Evolutionary conservation across 2,329 filamentous ascomycete genomes (phyloP), one percentile per base, ranked within the genome.

Genomic region (Exophiala dermatitidis): DNA sequence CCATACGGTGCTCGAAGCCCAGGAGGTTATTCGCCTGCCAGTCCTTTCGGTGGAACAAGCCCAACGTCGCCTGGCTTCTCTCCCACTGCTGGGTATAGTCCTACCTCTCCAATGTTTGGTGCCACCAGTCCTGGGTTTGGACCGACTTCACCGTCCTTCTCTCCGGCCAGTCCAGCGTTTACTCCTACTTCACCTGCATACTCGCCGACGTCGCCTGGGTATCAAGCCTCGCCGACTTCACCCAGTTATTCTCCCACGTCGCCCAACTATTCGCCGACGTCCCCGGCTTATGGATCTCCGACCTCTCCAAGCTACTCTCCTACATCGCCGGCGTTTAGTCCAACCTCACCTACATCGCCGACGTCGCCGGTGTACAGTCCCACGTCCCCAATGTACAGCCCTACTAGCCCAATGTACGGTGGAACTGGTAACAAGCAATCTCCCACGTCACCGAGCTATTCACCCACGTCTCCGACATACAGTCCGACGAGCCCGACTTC

Each of bases 111-210:
- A 46, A 82, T 82, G 49, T 75, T 80, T 66, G 73, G 74, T 54
- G 70, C 76, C 37, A 79, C 78, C 33, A 81, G 77, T 60, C 79
- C 79, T 46, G 74, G 73, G 48, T 81, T 78, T 65, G 60, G 60
- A 6, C 72, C 74, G 58, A 74, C 76, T 2, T 78, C 76, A 29
- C 77, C 77, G 8, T 71, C 72, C 1, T 79, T 78, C 67, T 78
- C 77, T 12, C 77, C 77, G 12, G 70, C 75, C 31, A 78, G 76
- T 53, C 77, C 78, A 28, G 71, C 73, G 3, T 80, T 78, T 61
- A 88, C 86, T 41, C 88, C 88, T 2, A 89, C 87, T 0, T 91
- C 87, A 45, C 87, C 74, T 70, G 85, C 71, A 66, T 82, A 67
- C 73, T 81, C 56, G 72, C 72, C 84, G 26, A 83, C 81, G 19